Base-by-base conservation (phyloP, 768 basidiomycete genomes). In the Bullera alba region DNA sequence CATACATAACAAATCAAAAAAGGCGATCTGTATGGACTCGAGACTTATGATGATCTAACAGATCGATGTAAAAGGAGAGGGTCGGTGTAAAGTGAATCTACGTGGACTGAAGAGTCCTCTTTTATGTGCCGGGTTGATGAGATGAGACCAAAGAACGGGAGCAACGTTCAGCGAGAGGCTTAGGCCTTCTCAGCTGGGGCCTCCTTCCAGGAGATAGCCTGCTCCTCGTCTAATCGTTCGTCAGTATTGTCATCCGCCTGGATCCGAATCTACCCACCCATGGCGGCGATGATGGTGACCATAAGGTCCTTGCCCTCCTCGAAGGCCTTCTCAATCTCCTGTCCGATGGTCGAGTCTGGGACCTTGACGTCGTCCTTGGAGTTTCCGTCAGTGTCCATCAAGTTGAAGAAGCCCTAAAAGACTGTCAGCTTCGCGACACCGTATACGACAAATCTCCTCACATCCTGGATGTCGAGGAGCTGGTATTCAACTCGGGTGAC, bases 341-440 rank as follows among this genome's bases (percentile, higher is more conserved):
- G 74, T 57, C 95, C 95, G 41, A 96, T 58, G 4, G 87, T 83
- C 49, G 80, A 75, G 55, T 96, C 93, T 26, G 93, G 95, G 57
- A 97, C 75, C 72, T 83, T 85, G 75, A 99, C 87, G 76, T 99
- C 93, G 70, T 96, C 88, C 77, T 95, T 96, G 66, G 85, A 2
- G 59, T 62, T 62, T 49, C 90, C 90, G 42, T 93, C 91, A 63
- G 67, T 38, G 61, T 77, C 80, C 86, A 99, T 86, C 67, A 99
- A 81, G 81, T 90, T 95, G 70, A 99, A 83, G 81, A 84, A 95
- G 57, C 82, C 87, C 67, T 71, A 48, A 23, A 21, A n/a, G 10
- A n/a, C 37, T 32, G 35, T 54, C 39, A 59, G 56, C 41, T 16
- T 34, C 21, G 19, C 15, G 22, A 5, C 29, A 14, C 17, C n/a